Base-by-base conservation (phyloP, 208 protist genomes). In the Trichomonas tenax region DNA sequence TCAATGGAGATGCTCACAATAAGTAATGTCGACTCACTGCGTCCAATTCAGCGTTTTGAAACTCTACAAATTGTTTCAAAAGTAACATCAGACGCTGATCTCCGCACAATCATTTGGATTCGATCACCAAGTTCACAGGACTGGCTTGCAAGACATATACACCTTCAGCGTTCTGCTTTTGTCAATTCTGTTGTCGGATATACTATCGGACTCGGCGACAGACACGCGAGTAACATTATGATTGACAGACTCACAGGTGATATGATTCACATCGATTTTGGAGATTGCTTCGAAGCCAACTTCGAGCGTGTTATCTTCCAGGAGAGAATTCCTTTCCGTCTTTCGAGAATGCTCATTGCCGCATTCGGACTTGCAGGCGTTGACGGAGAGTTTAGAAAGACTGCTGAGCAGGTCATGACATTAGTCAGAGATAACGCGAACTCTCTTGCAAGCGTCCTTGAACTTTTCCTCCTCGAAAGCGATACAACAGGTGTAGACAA, bases 241-340 rank as follows among this genome's bases (percentile, higher is more conserved):
- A 95, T 95, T 72, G 46, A 95, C 34, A 58, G 46, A 40, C 49
- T 26, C 14, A 95, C 89, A 26, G 41, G 89, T 95, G 89, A 95
- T 44, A n/a, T 51, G n/a, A 45, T 95, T 72, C 44, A 95, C 46
- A 95, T 95, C 10, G 89, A 95, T 63, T 95, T 95, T 38, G 82
- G 82, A 10, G 89, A 95, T 95, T 95, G 89, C 38, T 95, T 95
- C 36, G 49, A 95, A 72, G 89, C 72, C 1, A 40, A n/a, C 6
- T 15, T 23, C 36, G 36, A 89, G 36, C 3, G 82, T n/a, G 31
- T 89, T 21, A 23, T 89, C 14, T 89, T 89, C 36, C 46, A 44
- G 17, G 89, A 95, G 38, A 40, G n/a, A 72, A 44, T 95, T 34
- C 89, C 89, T 41, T 95, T 95, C 17, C 63, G 89, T 72, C 40